A percentile compares a stretch with the other conserved stretches of the same genome.
Conservation (phyloP, 1,284 basidiomycete genomes). For the Papiliotrema nemorosa region DNA sequence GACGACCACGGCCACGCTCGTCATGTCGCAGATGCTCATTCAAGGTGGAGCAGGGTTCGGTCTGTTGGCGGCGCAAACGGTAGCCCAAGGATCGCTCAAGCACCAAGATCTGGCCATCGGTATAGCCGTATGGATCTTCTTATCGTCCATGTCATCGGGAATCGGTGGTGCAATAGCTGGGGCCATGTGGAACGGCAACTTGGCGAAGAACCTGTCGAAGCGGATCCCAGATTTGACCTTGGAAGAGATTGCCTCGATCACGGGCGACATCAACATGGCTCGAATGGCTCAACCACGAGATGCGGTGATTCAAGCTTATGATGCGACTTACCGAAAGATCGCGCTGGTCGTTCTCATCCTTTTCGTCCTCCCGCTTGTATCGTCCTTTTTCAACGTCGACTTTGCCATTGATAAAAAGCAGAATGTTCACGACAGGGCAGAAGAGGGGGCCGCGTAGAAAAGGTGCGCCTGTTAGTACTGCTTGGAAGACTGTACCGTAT, state of each 20-base stretch:
- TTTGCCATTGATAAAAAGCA: no score
- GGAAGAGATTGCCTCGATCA: conserved; percentile 27
- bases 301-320: conserved; percentile 16
- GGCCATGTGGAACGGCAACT: conserved; percentile 38
- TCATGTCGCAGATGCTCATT: conserved; percentile 37
- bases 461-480: no score
- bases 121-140: conserved; percentile 44
- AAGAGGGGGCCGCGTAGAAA: no score
- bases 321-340: no score
- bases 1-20: conserved; percentile 33
- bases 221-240: conserved; percentile 25
- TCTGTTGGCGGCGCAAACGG: conserved; percentile 42
- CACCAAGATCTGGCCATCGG: conserved; percentile 47
- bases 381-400: no score
- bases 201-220: conserved; percentile 26
- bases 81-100: conserved; percentile 42
- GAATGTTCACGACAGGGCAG: no score
- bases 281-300: conserved; percentile 31
- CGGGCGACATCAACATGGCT: conserved; percentile 30
- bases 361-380: no score
- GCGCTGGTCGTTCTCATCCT: no score
- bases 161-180: conserved; percentile 41
- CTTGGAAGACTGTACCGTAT: no score
- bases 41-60: conserved; percentile 37
- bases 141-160: conserved; percentile 43